A percentile compares a stretch with the other conserved stretches of the same genome.
These are phyloP conservation scores for Diaporthe sp. DNA, from an alignment of 2,329 filamentous ascomycete species.

Conservation along the genomic window DNA sequence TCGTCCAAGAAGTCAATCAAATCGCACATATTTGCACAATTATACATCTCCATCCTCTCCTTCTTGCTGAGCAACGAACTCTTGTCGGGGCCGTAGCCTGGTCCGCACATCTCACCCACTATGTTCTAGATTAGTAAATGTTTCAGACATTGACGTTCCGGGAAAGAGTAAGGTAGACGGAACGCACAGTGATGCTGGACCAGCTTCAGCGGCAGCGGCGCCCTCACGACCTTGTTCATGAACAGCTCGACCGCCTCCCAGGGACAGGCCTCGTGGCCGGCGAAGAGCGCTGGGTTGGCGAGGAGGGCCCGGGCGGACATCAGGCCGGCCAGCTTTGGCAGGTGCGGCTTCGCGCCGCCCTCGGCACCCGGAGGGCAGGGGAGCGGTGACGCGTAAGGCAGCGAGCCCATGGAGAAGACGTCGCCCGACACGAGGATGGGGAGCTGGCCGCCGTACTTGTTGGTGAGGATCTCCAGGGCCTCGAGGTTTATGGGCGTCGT, in stretches of 20 bases:
- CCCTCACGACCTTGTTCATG: constrained; percentile 68
- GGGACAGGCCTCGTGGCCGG: constrained; percentile 68
- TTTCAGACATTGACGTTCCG: background rate
- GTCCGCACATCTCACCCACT: constrained; percentile 75
- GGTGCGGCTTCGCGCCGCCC: constrained; percentile 47
- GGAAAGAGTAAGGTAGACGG: background rate
- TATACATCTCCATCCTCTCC: constrained; percentile 66
- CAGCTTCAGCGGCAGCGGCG: constrained; percentile 74
- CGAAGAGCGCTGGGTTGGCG: constrained; percentile 77
- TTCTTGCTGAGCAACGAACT: constrained; percentile 67
- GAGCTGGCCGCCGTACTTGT: constrained; percentile 66
- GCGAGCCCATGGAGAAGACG: constrained; percentile 69
- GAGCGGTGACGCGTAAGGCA: constrained; percentile 60
- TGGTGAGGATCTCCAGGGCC: constrained; percentile 69
- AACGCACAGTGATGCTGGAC: constrained; percentile 68
- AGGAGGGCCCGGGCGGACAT: constrained; percentile 80
- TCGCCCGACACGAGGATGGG: constrained; percentile 79
- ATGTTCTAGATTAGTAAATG: background rate
- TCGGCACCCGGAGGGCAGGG: constrained; percentile 47
- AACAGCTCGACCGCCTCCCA: constrained; percentile 76
- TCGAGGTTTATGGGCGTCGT: constrained; percentile 73
- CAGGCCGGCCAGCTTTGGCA: constrained; percentile 70
- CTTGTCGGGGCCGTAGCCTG: constrained; percentile 69
- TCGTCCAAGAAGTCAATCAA: constrained; percentile 73
- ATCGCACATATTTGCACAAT: constrained; percentile 67